phyloP scores from a whole-genome alignment of 768 basidiomycete genomes.

The Daedaleopsis sinensis region DNA sequence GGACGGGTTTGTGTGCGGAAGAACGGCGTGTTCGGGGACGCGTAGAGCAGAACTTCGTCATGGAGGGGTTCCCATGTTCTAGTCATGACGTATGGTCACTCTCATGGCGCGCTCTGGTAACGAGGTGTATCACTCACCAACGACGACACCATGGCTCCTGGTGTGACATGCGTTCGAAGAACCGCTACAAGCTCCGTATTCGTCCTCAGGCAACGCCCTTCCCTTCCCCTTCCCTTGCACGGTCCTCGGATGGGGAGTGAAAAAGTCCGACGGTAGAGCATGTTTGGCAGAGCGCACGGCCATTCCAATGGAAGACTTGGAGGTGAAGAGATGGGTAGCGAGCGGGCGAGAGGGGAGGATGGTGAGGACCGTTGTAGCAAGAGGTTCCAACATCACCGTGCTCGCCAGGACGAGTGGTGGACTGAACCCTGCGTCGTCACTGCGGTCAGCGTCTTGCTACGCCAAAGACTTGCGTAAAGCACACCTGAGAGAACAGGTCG shows the following conservation, averaged over 20 bases:
- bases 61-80: not conserved
- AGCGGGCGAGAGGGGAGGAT: slow-evolving; percentile 38
- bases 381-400: slow-evolving; percentile 65
- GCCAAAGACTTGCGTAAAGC: not conserved
- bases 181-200: slow-evolving; percentile 11
- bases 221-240: slow-evolving; percentile 58
- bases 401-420: slow-evolving; percentile 28
- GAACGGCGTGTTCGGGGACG: slow-evolving; percentile 26
- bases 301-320: slow-evolving; percentile 32
- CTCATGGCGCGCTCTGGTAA: not conserved
- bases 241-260: slow-evolving; percentile 54
- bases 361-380: slow-evolving; percentile 56
- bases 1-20: slow-evolving; percentile 11
- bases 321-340: slow-evolving; percentile 29
- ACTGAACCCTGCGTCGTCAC: slow-evolving; percentile 8
- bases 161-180: not conserved
- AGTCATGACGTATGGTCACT: not conserved
- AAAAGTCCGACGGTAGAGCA: slow-evolving; percentile 50
- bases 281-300: slow-evolving; percentile 35
- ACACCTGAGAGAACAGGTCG: slow-evolving; percentile 18
- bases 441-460: not conserved
- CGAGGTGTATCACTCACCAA: slow-evolving; percentile 5
- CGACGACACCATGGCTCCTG: not conserved
- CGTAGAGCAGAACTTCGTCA: slow-evolving; percentile 2
- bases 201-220: slow-evolving; percentile 35